A percentile compares a stretch with the other conserved stretches of the same genome.
Conservation (phyloP, 768 basidiomycete species). For the Termitomyces sp. region DNA sequence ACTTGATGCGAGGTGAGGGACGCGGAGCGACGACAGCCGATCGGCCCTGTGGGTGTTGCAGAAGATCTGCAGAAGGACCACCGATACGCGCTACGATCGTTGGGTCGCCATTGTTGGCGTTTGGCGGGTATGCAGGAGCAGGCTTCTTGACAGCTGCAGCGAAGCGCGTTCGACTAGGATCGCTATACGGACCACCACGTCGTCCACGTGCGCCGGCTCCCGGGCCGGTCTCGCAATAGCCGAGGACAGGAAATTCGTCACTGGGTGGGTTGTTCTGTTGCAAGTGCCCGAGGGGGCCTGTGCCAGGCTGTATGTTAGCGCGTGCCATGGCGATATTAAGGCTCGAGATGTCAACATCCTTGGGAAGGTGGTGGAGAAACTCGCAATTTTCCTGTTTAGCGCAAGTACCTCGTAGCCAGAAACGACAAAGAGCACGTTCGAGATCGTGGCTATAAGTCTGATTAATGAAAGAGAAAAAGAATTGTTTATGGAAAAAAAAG, state of each 20-base stretch:
- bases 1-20: conserved; percentile 78
- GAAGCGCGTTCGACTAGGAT: conserved; percentile 87
- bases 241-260: conserved; percentile 75
- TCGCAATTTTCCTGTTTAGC: conserved; percentile 96
- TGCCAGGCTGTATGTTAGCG: conserved; percentile 51
- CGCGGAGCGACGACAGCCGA: conserved; percentile 72
- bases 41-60: conserved; percentile 42
- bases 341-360: conserved; percentile 74
- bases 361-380: conserved; percentile 88
- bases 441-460: conserved; percentile 71
- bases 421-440: conserved; percentile 90
- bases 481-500: neutral
- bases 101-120: conserved; percentile 28
- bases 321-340: conserved; percentile 64
- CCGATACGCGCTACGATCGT: conserved; percentile 52
- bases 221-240: conserved; percentile 31
- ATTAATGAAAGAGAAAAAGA: neutral
- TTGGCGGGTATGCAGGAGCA: conserved; percentile 7
- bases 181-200: conserved; percentile 48
- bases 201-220: conserved; percentile 30
- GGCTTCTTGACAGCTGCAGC: conserved; percentile 84
- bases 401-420: conserved; percentile 97
- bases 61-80: conserved; percentile 45
- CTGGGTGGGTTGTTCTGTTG: conserved; percentile 25
- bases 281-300: conserved; percentile 35